These are phyloP conservation scores for Myriosclerotinia duriaeana DNA, from an alignment of 2,329 filamentous ascomycete species.

Conservation along the genomic window DNA sequence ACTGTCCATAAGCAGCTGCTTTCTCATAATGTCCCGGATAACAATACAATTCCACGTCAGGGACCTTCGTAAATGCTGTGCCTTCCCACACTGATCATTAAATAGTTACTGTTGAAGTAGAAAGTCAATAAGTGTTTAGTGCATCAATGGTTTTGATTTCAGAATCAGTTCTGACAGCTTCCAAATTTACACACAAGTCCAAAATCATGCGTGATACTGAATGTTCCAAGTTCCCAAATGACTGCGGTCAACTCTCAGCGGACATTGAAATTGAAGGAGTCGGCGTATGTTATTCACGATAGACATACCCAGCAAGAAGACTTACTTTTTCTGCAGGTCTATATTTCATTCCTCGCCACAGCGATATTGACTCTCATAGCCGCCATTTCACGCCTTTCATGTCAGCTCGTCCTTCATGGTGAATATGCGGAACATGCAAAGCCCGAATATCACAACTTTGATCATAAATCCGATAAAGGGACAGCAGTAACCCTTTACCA, in stretches of 20 bases:
- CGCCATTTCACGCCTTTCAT: constrained; percentile 1
- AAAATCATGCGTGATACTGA: neutral
- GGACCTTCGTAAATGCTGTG: no score
- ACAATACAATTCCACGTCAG: no score
- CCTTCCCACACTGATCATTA: no score
- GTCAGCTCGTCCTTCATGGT: neutral
- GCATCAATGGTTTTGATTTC: neutral
- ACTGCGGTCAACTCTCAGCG: neutral
- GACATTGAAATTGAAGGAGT: neutral
- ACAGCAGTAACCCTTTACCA: neutral
- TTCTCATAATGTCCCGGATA: no score
- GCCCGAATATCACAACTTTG: neutral
- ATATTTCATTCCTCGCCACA: constrained; percentile 14
- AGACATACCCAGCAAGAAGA: neutral
- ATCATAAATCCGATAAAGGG: neutral
- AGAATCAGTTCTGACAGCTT: neutral
- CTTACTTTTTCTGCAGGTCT: neutral
- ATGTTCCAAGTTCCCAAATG: constrained; percentile 3
- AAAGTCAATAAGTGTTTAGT: neutral
- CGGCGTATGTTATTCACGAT: neutral
- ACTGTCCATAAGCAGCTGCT: no score
- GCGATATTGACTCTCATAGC: constrained; percentile 9
- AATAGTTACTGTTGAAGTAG: no score
- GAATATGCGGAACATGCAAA: neutral
- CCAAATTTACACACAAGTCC: neutral